Evolutionary conservation across 2,329 filamentous ascomycete genomes (phyloP).

Genomic region (Hymenoscyphus linearis): DNA sequence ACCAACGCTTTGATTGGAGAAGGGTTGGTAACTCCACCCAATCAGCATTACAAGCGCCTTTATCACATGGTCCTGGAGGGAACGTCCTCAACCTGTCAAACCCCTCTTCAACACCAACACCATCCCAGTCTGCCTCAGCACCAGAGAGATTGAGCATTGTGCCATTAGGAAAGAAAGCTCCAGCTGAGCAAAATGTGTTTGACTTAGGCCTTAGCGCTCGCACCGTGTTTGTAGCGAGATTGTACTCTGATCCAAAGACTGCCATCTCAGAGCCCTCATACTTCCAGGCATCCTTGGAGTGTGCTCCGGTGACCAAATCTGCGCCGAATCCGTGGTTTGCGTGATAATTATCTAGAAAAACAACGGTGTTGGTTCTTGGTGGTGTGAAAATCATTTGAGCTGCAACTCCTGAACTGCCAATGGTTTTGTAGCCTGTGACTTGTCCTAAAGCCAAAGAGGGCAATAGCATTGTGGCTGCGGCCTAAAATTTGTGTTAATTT

Average conservation of each 20-base stretch:
- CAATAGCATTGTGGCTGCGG: too few species aligned
- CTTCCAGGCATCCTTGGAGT: background rate
- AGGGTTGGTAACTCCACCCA: background rate
- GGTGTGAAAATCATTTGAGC: background rate
- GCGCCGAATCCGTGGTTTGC: background rate
- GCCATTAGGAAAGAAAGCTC: conserved; percentile 1
- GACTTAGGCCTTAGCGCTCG: background rate
- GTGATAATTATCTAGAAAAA: conserved; percentile 1
- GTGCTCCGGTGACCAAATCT: background rate
- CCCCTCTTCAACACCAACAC: background rate
- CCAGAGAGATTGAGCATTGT: background rate
- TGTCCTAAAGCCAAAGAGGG: too few species aligned
- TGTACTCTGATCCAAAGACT: background rate
- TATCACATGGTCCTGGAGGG: background rate
- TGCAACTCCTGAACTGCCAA: too few species aligned
- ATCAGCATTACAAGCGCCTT: background rate
- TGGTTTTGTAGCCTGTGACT: too few species aligned
- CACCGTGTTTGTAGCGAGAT: background rate
- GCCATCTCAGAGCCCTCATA: background rate
- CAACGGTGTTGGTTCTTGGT: background rate
- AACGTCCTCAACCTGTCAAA: conserved; percentile 1
- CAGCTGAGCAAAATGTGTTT: background rate
- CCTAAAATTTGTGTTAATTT: too few species aligned
- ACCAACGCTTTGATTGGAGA: background rate
- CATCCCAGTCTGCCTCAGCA: background rate